phyloP scores from a whole-genome alignment of 345 rosid genomes.

The Erysimum cheiranthoides region DNA sequence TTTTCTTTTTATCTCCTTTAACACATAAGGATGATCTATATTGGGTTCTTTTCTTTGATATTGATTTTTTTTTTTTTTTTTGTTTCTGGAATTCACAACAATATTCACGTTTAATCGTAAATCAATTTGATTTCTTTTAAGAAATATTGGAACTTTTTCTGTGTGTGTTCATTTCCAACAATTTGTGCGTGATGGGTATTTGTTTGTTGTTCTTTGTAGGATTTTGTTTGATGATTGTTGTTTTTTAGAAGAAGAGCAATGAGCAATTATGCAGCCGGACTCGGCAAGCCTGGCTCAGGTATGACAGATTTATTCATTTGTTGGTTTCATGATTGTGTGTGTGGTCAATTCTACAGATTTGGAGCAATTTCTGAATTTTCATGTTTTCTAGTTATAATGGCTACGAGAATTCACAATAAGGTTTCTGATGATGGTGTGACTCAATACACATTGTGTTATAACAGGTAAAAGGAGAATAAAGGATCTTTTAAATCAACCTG shows the following conservation, averaged over 20 bases:
- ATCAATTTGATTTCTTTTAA: neutral
- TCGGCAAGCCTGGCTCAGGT: conserved; percentile 49
- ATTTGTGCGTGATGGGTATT: conserved; percentile 13
- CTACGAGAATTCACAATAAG: neutral
- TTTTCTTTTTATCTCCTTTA: neutral
- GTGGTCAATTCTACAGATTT: neutral
- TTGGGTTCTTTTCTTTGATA: neutral
- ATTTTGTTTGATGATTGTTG: conserved; percentile 38
- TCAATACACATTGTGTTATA: conserved; percentile 2
- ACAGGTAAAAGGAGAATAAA: conserved; percentile 43
- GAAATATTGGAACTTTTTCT: neutral
- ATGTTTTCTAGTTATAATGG: conserved; percentile 13
- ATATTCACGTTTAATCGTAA: neutral
- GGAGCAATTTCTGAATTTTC: neutral
- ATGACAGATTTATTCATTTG: conserved; percentile 15
- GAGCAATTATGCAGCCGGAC: conserved; percentile 46
- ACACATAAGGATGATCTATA: neutral
- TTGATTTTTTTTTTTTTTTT: neutral
- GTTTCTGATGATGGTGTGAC: neutral
- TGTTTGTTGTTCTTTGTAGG: conserved; percentile 11
- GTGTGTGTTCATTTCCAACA: neutral
- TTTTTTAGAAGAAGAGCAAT: conserved; percentile 37
- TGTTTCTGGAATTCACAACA: conserved; percentile 3
- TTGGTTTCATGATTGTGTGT: neutral
- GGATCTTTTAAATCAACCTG: conserved; percentile 52